These are phyloP conservation scores for Solanum commersonii DNA, from an alignment of 257 asterid species.

Conservation along the genomic window DNA sequence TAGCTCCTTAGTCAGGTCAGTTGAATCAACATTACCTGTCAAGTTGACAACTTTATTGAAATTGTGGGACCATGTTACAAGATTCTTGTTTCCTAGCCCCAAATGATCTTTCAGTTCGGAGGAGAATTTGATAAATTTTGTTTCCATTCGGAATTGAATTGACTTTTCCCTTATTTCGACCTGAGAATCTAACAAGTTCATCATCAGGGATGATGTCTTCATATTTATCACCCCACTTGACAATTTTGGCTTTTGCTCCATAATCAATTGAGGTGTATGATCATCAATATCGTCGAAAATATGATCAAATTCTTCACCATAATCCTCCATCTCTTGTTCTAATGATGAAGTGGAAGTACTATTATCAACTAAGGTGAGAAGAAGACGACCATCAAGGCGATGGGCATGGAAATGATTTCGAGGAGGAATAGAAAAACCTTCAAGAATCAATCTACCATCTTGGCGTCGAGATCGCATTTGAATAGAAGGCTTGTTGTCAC, in stretches of 20 bases:
- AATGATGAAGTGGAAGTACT: background rate
- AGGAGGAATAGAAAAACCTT: slow-evolving; percentile 56
- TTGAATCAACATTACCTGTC: background rate
- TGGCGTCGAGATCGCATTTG: slow-evolving; percentile 51
- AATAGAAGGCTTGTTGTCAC: slow-evolving; percentile 31
- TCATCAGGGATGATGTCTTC: slow-evolving; percentile 31
- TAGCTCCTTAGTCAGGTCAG: background rate
- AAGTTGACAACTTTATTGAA: background rate
- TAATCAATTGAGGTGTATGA: background rate
- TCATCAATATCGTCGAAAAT: slow-evolving; percentile 20
- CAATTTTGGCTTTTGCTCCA: slow-evolving; percentile 13
- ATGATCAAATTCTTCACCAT: slow-evolving; percentile 7
- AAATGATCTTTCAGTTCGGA: background rate
- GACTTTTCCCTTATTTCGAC: background rate
- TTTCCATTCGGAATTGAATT: background rate
- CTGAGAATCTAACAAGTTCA: background rate
- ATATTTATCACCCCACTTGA: slow-evolving; percentile 24
- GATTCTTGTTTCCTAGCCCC: background rate
- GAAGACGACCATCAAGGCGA: slow-evolving; percentile 64
- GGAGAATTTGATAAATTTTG: background rate
- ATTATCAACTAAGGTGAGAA: slow-evolving; percentile 29
- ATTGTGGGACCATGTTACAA: background rate
- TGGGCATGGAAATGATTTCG: slow-evolving; percentile 44
- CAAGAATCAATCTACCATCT: slow-evolving; percentile 63
- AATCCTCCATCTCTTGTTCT: background rate